Evolutionary conservation across 768 basidiomycete genomes (phyloP).

Genomic region (Tylopilus felleus): DNA sequence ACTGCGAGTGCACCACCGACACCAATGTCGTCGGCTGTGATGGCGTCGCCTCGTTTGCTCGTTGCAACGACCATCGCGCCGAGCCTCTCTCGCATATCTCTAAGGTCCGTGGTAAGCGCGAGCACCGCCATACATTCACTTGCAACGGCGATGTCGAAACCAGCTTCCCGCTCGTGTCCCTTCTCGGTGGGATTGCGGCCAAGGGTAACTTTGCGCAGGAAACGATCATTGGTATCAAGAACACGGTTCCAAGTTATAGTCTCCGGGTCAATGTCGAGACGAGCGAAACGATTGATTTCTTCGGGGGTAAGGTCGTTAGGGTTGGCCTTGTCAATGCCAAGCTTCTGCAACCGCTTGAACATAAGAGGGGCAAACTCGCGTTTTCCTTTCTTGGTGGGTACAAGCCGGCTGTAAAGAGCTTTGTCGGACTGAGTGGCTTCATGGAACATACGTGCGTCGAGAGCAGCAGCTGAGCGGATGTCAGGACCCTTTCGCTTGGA

Average conservation of each 20-base stretch:
- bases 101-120: constrained; percentile 80
- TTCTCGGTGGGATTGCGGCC: constrained; percentile 90
- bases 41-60: constrained; percentile 82
- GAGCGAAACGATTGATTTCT: constrained; percentile 85
- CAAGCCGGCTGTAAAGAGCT: constrained; percentile 88
- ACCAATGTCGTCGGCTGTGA: constrained; percentile 96
- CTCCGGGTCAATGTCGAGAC: constrained; percentile 84
- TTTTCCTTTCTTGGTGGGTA: constrained; percentile 90
- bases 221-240: constrained; percentile 94
- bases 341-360: constrained; percentile 92
- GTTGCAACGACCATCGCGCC: constrained; percentile 98
- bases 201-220: constrained; percentile 89
- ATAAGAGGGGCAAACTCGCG: constrained; percentile 94
- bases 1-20: constrained; percentile 94
- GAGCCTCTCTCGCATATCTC: constrained; percentile 89
- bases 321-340: constrained; percentile 91
- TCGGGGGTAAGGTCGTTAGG: constrained; percentile 91
- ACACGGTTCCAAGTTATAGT: constrained; percentile 99
- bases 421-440: constrained; percentile 95
- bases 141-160: constrained; percentile 96
- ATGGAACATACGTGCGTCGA: constrained; percentile 97
- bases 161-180: constrained; percentile 83
- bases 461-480: constrained; percentile 71
- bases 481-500: constrained; percentile 4
- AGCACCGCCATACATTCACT: constrained; percentile 99